Percentiles rank a stretch among this genome's conserved stretches.
phyloP scores from a whole-genome alignment of 2,329 filamentous ascomycete species.

The Raffaelea ambrosiae region DNA sequence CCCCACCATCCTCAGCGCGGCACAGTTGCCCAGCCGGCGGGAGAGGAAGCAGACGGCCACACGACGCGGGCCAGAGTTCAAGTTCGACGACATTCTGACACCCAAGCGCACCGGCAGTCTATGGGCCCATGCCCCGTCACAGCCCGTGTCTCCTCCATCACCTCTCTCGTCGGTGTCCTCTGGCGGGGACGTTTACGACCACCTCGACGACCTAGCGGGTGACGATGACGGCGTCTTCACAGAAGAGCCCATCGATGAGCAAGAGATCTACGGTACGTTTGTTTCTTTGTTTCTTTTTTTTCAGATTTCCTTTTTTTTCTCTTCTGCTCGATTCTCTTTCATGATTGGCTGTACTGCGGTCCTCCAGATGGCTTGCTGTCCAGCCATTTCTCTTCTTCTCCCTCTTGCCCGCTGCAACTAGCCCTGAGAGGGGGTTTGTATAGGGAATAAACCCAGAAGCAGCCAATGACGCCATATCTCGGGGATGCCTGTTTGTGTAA shows the following conservation, averaged over 20 bases:
- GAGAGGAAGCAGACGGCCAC: conserved; percentile 38
- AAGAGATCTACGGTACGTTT: conserved; percentile 81
- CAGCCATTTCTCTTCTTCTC: no score
- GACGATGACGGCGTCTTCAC: conserved; percentile 48
- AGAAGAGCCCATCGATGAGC: conserved; percentile 84
- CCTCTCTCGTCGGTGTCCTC: conserved; percentile 26
- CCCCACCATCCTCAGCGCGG: conserved; percentile 80
- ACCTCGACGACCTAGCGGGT: conserved; percentile 13
- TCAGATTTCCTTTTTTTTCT: not conserved
- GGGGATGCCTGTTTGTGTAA: no score
- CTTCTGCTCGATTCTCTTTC: not conserved
- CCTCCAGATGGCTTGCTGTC: no score
- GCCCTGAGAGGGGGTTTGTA: no score
- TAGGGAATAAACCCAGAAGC: no score
- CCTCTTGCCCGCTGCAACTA: no score
- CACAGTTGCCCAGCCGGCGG: conserved; percentile 77
- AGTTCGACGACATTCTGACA: conserved; percentile 37
- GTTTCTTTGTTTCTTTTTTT: not conserved
- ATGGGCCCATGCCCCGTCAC: conserved; percentile 11
- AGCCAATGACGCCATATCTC: no score
- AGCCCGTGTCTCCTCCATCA: conserved; percentile 10
- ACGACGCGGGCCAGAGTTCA: conserved; percentile 38
- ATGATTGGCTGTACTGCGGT: no score
- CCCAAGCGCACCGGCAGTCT: conserved; percentile 29
- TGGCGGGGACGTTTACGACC: conserved; percentile 17